These are phyloP conservation scores for Volutella citrinella DNA, from an alignment of 2,329 filamentous ascomycete species.

Conservation along the genomic window DNA sequence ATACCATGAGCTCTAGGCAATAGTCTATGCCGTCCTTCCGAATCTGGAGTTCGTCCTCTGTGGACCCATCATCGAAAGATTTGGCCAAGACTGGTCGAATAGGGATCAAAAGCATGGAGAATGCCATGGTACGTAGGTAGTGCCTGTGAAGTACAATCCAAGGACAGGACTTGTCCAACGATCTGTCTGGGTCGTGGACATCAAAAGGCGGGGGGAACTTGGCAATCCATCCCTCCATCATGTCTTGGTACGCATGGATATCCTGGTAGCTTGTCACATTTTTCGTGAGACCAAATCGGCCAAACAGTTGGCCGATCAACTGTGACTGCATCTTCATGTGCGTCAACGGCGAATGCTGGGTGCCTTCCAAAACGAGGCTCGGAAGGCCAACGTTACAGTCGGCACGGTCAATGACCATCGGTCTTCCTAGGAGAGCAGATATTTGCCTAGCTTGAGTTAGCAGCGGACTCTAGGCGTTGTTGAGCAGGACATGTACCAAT, in stretches of 20 bases:
- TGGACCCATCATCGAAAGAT: conserved; percentile 23
- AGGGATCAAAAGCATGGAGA: conserved; percentile 44
- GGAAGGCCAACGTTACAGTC: conserved; percentile 32
- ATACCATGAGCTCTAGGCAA: conserved; percentile 39
- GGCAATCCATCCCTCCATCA: conserved; percentile 40
- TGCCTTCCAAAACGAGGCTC: conserved; percentile 30
- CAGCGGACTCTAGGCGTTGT: no score
- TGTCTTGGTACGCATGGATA: conserved; percentile 29
- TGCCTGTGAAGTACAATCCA: conserved; percentile 46
- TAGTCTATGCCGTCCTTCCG: conserved; percentile 41
- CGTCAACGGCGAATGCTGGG: conserved; percentile 29
- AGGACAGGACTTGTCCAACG: conserved; percentile 36
- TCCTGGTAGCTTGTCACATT: conserved; percentile 27
- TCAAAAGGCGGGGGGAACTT: conserved; percentile 40
- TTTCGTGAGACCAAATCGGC: conserved; percentile 29
- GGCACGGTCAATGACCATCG: conserved; percentile 33
- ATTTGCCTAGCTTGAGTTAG: no score
- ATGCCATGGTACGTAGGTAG: conserved; percentile 42
- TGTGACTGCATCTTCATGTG: conserved; percentile 36
- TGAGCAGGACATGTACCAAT: conserved; percentile 36
- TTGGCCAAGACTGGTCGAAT: conserved; percentile 45
- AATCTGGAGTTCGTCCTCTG: conserved; percentile 33
- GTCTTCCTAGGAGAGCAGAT: conserved; percentile 30
- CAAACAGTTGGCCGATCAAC: conserved; percentile 29
- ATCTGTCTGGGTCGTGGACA: conserved; percentile 37